Conservation (phyloP, 176 grass and related monocot genomes). For the Olyra latifolia region DNA sequence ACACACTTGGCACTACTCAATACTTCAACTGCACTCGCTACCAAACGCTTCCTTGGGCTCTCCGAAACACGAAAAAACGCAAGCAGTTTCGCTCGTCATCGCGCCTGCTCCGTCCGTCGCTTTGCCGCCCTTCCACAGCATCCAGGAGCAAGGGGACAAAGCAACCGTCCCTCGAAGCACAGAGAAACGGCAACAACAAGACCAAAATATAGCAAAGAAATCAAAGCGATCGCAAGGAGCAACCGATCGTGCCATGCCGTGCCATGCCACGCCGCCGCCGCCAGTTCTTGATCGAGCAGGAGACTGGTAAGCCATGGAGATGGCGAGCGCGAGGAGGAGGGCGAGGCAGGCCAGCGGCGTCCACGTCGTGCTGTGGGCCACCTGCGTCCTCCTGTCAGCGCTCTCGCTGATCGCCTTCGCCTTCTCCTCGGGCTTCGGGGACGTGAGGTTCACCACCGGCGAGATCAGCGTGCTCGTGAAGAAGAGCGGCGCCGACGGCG, state of each 20-base stretch:
- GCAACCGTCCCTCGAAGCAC: neutral
- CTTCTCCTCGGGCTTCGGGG: neutral
- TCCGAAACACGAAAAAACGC: neutral
- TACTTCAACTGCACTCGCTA: too few species aligned
- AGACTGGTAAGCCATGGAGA: constrained; percentile 33
- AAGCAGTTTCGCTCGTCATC: neutral
- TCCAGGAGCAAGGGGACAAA: constrained; percentile 30
- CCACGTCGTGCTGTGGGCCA: constrained; percentile 27
- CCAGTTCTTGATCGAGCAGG: neutral
- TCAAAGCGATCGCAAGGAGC: neutral
- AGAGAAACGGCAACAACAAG: constrained; percentile 10
- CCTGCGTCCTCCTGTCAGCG: constrained; percentile 39
- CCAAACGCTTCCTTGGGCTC: neutral
- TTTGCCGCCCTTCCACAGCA: neutral
- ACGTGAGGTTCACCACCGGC: constrained; percentile 11
- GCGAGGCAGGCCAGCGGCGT: neutral
- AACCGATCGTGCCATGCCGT: neutral
- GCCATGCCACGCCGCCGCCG: constrained; percentile 7
- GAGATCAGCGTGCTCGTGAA: neutral
- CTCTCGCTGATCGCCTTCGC: constrained; percentile 26
- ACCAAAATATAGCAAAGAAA: neutral
- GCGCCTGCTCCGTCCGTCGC: neutral
- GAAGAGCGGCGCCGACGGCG: too few species aligned
- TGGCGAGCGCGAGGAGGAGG: constrained; percentile 44
- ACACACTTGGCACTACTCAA: too few species aligned